phyloP scores from a whole-genome alignment of 306 rosid genomes.

The Citrullus mucosospermus region DNA sequence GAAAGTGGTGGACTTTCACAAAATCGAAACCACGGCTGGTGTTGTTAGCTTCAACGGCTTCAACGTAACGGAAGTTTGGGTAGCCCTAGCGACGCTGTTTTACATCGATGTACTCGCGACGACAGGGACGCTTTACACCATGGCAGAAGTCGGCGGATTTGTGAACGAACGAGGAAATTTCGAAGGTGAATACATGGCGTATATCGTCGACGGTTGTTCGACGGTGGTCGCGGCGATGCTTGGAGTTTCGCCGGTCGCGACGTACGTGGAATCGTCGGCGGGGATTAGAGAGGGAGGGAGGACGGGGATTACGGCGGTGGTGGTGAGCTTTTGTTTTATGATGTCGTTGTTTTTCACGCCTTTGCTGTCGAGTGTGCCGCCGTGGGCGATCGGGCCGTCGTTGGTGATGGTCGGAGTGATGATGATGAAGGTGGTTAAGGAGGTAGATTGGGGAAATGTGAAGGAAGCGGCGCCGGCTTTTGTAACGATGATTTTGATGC shows the following conservation, averaged over 20 bases:
- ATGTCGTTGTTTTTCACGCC: slow-evolving; percentile 69
- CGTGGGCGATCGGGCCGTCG: slow-evolving; percentile 95
- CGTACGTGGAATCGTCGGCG: slow-evolving; percentile 66
- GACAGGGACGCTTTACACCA: slow-evolving; percentile 70
- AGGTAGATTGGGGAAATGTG: slow-evolving; percentile 59
- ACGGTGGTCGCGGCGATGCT: slow-evolving; percentile 50
- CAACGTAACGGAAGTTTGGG: slow-evolving; percentile 56
- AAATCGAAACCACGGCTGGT: slow-evolving; percentile 60
- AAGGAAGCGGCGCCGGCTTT: slow-evolving; percentile 77
- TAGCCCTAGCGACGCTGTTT: slow-evolving; percentile 57
- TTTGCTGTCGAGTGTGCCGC: slow-evolving; percentile 67
- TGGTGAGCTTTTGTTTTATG: slow-evolving; percentile 53
- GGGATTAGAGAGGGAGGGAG: slow-evolving; percentile 87
- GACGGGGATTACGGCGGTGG: slow-evolving; percentile 72
- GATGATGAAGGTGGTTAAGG: slow-evolving; percentile 92
- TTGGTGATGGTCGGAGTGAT: slow-evolving; percentile 86
- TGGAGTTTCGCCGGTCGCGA: slow-evolving; percentile 60
- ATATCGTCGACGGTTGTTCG: slow-evolving; percentile 66
- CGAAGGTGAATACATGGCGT: slow-evolving; percentile 85
- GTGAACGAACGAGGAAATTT: slow-evolving; percentile 54
- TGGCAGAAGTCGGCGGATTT: slow-evolving; percentile 78
- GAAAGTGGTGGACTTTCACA: slow-evolving; percentile 62
- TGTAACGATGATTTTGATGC: slow-evolving; percentile 71
- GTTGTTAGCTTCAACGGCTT: slow-evolving; percentile 43
- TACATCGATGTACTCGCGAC: slow-evolving; percentile 76